Conservation (phyloP, 225 moss, liverwort and hornwort species). For the Sphagnum tenellum region DNA sequence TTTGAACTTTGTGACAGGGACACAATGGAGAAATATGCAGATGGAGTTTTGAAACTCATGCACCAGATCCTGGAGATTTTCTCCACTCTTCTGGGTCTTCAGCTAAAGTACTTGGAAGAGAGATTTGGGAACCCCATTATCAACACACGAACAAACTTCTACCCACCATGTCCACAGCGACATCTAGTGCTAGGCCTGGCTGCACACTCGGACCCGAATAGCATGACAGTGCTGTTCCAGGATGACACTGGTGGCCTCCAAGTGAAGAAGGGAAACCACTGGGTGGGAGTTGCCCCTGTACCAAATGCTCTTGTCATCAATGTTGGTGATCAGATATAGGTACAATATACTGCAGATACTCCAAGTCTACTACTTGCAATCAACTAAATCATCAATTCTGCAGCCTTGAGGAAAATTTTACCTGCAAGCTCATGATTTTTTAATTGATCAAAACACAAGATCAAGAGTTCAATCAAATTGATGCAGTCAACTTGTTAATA, state of each 20-base stretch:
- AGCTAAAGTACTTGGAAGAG: constrained; percentile 5
- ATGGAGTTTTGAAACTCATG: constrained; percentile 2
- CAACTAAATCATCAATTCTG: too few relatives aligned
- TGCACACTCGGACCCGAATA: constrained; percentile 56
- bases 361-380: too few relatives aligned
- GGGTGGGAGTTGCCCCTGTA: constrained; percentile 40
- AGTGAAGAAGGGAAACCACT: constrained; percentile 32
- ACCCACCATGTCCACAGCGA: constrained; percentile 29
- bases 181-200: constrained; percentile 28
- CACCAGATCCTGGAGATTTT: constrained; percentile 6
- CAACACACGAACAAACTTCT: constrained; percentile 28
- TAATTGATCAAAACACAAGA: neutral
- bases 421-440: neutral
- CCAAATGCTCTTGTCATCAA: constrained; percentile 50
- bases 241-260: constrained; percentile 39
- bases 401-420: too few relatives aligned
- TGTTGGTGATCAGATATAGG: constrained; percentile 61
- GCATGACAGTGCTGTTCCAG: constrained; percentile 41
- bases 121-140: constrained; percentile 4
- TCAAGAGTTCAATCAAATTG: neutral
- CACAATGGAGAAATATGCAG: constrained; percentile 11
- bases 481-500: too few relatives aligned
- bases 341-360: too few relatives aligned
- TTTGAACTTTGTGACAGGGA: neutral
- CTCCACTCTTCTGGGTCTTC: constrained; percentile 13